A percentile compares a stretch with the other conserved stretches of the same genome.
phyloP scores from a whole-genome alignment of 768 basidiomycete genomes.

The Boletellus ananas region DNA sequence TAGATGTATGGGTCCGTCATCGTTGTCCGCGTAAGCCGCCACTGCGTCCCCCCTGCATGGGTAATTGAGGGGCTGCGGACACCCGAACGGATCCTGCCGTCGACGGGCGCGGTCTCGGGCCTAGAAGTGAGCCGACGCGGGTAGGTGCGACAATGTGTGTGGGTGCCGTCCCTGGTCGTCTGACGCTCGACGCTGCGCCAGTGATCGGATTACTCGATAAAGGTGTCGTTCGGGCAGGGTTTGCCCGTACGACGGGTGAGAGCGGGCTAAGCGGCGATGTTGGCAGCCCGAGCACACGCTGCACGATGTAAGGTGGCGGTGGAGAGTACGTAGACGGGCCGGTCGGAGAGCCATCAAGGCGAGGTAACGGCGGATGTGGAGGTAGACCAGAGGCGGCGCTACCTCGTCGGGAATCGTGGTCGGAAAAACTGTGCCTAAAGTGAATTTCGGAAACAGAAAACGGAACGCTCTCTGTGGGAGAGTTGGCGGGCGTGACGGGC shows the following conservation, averaged over 20 bases:
- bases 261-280: constrained; percentile 20
- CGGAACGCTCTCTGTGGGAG: constrained; percentile 56
- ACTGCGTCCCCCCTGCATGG: constrained; percentile 31
- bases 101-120: constrained; percentile 27
- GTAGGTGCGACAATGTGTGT: not conserved
- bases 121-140: constrained; percentile 26
- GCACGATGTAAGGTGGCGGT: constrained; percentile 31
- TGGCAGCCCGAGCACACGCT: constrained; percentile 29
- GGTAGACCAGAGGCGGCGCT: constrained; percentile 37
- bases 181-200: not conserved
- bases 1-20: not conserved
- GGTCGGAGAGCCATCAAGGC: constrained; percentile 18
- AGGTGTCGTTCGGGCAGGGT: not conserved
- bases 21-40: constrained; percentile 12
- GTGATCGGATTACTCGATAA: not conserved
- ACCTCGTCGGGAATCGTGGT: constrained; percentile 33
- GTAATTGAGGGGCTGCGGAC: constrained; percentile 23
- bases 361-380: constrained; percentile 42
- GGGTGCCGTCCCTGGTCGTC: constrained; percentile 9
- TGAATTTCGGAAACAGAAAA: constrained; percentile 53
- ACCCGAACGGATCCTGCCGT: constrained; percentile 19
- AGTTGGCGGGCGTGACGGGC: constrained; percentile 33
- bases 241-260: not conserved
- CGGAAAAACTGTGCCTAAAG: constrained; percentile 41
- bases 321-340: constrained; percentile 11